These are phyloP conservation scores for Cyamopsis tetragonoloba DNA, from an alignment of 306 rosid species.

Conservation along the genomic window DNA sequence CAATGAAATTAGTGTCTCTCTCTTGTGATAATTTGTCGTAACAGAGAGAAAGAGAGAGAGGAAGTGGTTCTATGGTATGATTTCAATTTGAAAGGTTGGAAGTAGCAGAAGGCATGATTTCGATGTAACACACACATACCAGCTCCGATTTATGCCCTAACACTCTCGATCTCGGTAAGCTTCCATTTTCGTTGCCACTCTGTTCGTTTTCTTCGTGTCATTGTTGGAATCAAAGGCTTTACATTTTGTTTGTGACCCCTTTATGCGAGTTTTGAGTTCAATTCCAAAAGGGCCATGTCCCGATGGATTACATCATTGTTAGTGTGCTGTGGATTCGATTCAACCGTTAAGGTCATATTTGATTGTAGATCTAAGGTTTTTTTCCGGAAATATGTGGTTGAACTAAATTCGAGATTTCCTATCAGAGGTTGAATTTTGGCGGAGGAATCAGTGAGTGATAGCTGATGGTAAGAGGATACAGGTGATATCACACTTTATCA, in stretches of 20 bases:
- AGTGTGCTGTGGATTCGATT: constrained; percentile 15
- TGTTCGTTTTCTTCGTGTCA: constrained; percentile 2
- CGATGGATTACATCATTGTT: constrained; percentile 23
- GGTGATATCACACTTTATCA: constrained; percentile 1
- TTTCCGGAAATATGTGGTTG: neutral
- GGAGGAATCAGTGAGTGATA: constrained; percentile 17
- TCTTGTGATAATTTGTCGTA: neutral
- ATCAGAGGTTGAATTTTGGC: constrained; percentile 4
- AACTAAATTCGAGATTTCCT: neutral
- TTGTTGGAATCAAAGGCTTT: constrained; percentile 13
- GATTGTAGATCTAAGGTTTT: constrained; percentile 23
- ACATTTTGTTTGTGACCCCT: neutral
- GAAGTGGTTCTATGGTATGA: neutral
- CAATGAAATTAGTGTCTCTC: neutral
- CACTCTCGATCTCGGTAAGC: constrained; percentile 29
- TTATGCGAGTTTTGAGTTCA: constrained; percentile 14
- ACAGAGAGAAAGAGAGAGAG: neutral
- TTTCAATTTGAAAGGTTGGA: constrained; percentile 29
- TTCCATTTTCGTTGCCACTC: neutral
- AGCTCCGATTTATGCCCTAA: constrained; percentile 24
- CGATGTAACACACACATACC: constrained; percentile 17
- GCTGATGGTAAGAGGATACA: constrained; percentile 10
- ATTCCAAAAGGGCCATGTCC: constrained; percentile 4
- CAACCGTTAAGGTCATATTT: constrained; percentile 4
- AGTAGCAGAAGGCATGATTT: constrained; percentile 25